Conservation (phyloP, 2,329 filamentous ascomycete genomes). For the Cryphonectria nitschkei region DNA sequence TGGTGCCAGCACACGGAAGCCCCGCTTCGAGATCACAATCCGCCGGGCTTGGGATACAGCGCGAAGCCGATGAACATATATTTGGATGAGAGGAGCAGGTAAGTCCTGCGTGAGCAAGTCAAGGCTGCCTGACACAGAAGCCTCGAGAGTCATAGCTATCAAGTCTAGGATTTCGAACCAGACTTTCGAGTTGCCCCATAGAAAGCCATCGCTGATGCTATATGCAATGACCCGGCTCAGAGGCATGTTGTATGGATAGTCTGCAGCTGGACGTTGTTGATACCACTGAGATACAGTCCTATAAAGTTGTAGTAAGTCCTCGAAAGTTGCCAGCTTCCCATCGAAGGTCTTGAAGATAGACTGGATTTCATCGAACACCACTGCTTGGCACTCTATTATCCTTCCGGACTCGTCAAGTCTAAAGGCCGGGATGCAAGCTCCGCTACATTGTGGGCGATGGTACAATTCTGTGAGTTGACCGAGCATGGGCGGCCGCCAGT, state of each 20-base stretch:
- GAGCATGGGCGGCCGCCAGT: fast-evolving
- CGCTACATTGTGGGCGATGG: neutral
- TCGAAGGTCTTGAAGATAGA: neutral
- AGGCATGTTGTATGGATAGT: neutral
- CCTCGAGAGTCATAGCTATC: neutral
- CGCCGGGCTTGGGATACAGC: neutral
- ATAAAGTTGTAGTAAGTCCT: neutral
- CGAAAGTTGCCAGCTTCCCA: neutral
- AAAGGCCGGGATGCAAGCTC: neutral
- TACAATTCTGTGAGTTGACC: fast-evolving
- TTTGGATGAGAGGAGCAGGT: neutral
- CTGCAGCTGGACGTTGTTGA: neutral
- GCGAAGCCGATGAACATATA: neutral
- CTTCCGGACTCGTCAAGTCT: neutral
- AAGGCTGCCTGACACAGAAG: neutral
- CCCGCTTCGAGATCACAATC: neutral
- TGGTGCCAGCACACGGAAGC: neutral
- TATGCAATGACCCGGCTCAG: neutral
- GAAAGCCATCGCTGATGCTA: neutral
- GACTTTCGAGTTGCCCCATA: neutral
- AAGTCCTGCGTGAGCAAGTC: neutral
- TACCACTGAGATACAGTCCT: neutral
- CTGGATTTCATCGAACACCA: neutral
- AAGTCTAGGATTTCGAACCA: neutral
- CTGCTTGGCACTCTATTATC: neutral